Evolutionary conservation across 306 rosid genomes (phyloP).

Genomic region (Prinsepia uniflora): DNA sequence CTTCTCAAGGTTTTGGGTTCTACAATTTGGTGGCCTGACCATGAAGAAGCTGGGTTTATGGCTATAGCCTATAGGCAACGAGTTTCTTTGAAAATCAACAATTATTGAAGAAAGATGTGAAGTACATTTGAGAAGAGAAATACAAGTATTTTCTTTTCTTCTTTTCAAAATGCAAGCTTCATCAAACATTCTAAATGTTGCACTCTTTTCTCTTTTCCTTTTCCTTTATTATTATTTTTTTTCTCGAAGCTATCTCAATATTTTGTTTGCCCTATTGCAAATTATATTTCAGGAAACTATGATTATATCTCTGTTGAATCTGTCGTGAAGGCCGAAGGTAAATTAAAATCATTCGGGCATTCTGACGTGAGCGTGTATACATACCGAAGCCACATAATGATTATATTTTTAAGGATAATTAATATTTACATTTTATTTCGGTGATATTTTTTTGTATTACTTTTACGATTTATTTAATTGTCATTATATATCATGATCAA

Average conservation of each 20-base stretch:
- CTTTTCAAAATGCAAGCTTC: not conserved
- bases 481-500: too few species aligned
- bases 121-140: constrained; percentile 8
- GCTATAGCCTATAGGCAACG: constrained; percentile 4
- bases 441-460: too few species aligned
- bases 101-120: constrained; percentile 7
- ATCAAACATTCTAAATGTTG: constrained; percentile 6
- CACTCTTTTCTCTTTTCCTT: not conserved
- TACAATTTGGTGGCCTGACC: not conserved
- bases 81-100: not conserved
- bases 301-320: too few species aligned
- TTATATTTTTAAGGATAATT: too few species aligned
- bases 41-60: not conserved
- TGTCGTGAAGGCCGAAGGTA: too few species aligned
- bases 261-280: not conserved
- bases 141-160: not conserved
- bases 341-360: too few species aligned
- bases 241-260: not conserved
- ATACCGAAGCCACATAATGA: too few species aligned
- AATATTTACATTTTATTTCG: too few species aligned
- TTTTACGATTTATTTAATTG: too few species aligned
- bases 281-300: not conserved
- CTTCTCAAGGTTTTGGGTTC: not conserved
- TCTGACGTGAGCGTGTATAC: too few species aligned
- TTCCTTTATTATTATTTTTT: too few species aligned